Evolutionary conservation across 441 rosid species (phyloP).

Genomic region (Populus hybrid): DNA sequence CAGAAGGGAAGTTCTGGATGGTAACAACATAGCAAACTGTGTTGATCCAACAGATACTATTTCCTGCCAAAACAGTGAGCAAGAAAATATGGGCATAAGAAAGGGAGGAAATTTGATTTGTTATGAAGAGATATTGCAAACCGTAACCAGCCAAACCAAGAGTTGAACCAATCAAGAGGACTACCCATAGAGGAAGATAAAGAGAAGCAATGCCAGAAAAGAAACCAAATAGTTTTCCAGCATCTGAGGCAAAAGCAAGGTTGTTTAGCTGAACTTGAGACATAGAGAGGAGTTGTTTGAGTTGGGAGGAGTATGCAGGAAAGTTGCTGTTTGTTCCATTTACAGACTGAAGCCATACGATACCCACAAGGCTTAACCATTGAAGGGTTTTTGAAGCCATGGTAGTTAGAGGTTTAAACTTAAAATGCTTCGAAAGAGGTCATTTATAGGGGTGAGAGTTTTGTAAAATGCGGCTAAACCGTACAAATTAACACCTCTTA

Average conservation of each 20-base stretch:
- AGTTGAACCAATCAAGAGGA: constrained; percentile 61
- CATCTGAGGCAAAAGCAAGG: constrained; percentile 86
- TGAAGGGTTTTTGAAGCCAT: constrained; percentile 36
- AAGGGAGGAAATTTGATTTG: constrained; percentile 35
- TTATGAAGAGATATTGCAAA: constrained; percentile 62
- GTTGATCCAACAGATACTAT: constrained; percentile 69
- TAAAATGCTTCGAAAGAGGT: not conserved
- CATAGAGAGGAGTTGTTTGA: constrained; percentile 61
- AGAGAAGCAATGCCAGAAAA: constrained; percentile 71
- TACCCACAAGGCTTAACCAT: constrained; percentile 74
- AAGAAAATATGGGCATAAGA: constrained; percentile 53
- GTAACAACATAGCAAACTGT: constrained; percentile 63
- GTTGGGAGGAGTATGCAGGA: constrained; percentile 84
- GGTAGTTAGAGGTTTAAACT: not conserved
- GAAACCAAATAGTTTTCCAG: constrained; percentile 84
- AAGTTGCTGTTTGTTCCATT: constrained; percentile 78
- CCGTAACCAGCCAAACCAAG: constrained; percentile 75
- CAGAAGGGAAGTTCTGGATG: constrained; percentile 49
- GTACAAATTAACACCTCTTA: not conserved
- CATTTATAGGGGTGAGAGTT: not conserved
- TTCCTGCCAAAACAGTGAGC: constrained; percentile 63
- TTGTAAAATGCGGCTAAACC: not conserved
- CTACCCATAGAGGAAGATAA: constrained; percentile 66
- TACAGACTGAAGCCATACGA: constrained; percentile 78
- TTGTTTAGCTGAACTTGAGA: constrained; percentile 77